Conservation (phyloP, 2,329 filamentous ascomycete genomes). For the Ascochyta koolunga region DNA sequence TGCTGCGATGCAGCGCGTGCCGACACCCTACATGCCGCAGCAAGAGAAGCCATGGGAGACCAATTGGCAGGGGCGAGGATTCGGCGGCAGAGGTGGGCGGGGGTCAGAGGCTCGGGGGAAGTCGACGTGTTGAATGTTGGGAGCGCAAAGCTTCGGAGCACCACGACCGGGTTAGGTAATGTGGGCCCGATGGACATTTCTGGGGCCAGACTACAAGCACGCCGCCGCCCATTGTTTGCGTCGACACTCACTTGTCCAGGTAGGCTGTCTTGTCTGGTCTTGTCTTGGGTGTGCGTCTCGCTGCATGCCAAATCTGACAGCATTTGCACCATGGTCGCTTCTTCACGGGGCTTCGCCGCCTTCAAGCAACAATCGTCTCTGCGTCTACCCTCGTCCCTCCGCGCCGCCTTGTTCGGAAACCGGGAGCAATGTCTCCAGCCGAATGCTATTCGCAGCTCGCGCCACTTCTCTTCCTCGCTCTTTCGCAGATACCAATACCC, state of each 20-base stretch:
- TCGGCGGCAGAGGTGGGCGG: conserved; percentile 23
- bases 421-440: conserved; percentile 31
- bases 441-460: conserved; percentile 17
- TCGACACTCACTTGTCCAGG: not conserved
- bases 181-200: conserved; percentile 14
- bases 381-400: conserved; percentile 43
- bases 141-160: conserved; percentile 32
- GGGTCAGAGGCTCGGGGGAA: conserved; percentile 8
- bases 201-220: conserved; percentile 3
- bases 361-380: conserved; percentile 35
- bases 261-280: too few species aligned
- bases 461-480: conserved; percentile 34
- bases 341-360: conserved; percentile 38
- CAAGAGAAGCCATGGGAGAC: conserved; percentile 67
- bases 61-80: conserved; percentile 30
- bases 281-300: too few species aligned
- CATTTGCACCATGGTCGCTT: conserved; percentile 35
- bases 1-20: conserved; percentile 63
- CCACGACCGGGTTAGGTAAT: too few species aligned
- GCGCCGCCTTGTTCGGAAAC: conserved; percentile 35
- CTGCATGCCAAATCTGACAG: not conserved
- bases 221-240: conserved; percentile 4
- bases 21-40: conserved; percentile 68
- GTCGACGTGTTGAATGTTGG: conserved; percentile 42
- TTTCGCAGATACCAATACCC: conserved; percentile 32